A percentile compares a stretch with the other conserved stretches of the same genome.
These are phyloP conservation scores for Collybiopsis confluens DNA, from an alignment of 768 basidiomycete species.

Conservation along the genomic window DNA sequence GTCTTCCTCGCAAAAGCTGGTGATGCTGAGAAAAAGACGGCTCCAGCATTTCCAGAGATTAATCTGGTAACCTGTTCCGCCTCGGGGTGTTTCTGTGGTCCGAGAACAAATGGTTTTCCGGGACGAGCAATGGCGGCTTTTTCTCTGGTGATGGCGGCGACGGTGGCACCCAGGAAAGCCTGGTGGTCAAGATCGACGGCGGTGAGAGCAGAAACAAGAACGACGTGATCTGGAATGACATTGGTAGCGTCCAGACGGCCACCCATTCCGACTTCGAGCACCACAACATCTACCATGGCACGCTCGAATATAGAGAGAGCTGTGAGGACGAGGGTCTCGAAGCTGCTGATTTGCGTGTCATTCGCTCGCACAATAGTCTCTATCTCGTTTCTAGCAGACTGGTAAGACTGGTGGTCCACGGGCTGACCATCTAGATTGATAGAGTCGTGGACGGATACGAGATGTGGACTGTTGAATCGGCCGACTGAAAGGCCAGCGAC, in stretches of 20 bases:
- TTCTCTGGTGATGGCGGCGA: conserved; percentile 70
- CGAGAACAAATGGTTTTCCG: conserved; percentile 62
- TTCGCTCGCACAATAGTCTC: conserved; percentile 41
- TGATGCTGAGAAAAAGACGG: conserved; percentile 33
- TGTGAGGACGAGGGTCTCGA: conserved; percentile 82
- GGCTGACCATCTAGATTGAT: conserved; percentile 63
- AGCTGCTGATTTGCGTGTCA: conserved; percentile 53
- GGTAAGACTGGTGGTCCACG: conserved; percentile 47
- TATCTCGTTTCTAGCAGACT: conserved; percentile 40
- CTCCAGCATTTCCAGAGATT: conserved; percentile 38
- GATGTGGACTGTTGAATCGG: conserved; percentile 91
- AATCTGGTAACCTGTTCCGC: conserved; percentile 43
- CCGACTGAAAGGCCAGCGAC: conserved; percentile 61
- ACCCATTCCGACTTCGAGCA: conserved; percentile 95
- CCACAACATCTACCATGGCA: conserved; percentile 67
- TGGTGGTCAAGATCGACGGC: conserved; percentile 93
- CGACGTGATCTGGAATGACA: conserved; percentile 62
- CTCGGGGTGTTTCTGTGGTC: conserved; percentile 50
- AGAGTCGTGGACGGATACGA: conserved; percentile 71
- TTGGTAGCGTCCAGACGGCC: conserved; percentile 93
- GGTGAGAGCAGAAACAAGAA: conserved; percentile 80
- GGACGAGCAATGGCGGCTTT: conserved; percentile 78
- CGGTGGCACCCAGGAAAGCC: conserved; percentile 75
- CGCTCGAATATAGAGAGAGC: conserved; percentile 76
- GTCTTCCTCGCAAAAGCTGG: conserved; percentile 21